Base-by-base conservation (phyloP, 345 rosid species). In the Pugionium cornutum region DNA sequence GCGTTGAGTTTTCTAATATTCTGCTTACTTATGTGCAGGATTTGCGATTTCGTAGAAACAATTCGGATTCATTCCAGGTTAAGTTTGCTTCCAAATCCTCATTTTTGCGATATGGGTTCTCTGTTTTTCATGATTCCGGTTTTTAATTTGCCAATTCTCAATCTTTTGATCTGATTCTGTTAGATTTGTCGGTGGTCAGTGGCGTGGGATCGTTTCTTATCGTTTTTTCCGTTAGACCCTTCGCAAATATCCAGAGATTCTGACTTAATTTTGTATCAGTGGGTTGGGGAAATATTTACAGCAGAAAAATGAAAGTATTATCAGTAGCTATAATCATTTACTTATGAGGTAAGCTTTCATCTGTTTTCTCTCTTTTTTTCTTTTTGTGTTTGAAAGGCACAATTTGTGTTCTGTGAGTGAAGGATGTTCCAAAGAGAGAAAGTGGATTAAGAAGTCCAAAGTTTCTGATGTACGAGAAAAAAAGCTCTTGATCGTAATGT, bases 401-500 rank as follows among this genome's bases (percentile, higher is more conserved):
- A 4, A 1, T 26, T 48, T 49, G 10, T 30, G 31, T 45, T 37
- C 0, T 73, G 62, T 52, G 73, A 53, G 53, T 79, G 55, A 56
- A 92, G 99, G 73, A 87, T 63, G 62, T 85, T 9, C 96, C 84
- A 85, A 69, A 83, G 85, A 78, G 88, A 88, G 67, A n/a, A 88
- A 90, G 75, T 88, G 91, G 92, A 80, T 70, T 45, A 78, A 54
- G 53, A 80, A 80, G 67, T 59, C 85, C 1, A 92, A 86, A 64
- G 58, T 68, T 31, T 51, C 80, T 34, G 82, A 81, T 41, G 43
- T 88, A 49, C 89, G 98, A 97, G 83, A n/a, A n/a, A 84, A 30
- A 89, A 69, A 77, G 94, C 86, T 75, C 98, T 89, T 50, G 82
- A 86, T 62, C 90, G 97, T 62, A 92, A 92, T 67, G 98, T 96